phyloP scores from a whole-genome alignment of 1,284 basidiomycete genomes.

The Volvariella volvacea region DNA sequence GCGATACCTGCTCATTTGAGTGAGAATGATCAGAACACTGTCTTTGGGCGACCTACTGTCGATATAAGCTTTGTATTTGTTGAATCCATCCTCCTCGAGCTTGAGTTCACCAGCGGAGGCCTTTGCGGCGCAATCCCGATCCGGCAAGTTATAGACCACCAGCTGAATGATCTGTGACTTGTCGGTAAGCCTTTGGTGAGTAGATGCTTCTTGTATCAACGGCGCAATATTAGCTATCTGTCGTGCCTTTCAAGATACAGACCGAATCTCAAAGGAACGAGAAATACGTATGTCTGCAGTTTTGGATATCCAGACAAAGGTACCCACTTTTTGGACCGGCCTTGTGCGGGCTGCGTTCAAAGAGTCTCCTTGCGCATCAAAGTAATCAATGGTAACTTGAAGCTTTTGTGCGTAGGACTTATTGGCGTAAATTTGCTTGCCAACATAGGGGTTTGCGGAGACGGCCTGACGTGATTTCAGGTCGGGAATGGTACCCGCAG shows the following conservation, averaged over 20 bases:
- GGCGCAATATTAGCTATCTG: constrained; percentile 11
- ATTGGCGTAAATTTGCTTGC: constrained; percentile 11
- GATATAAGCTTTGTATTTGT: constrained; percentile 36
- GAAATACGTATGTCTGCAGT: constrained; percentile 6
- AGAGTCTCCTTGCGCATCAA: constrained; percentile 9
- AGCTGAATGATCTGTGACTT: constrained; percentile 16
- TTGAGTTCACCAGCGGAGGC: constrained; percentile 41
- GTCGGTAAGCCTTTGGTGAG: constrained; percentile 7
- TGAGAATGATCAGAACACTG: neutral
- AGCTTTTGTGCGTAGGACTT: constrained; percentile 14
- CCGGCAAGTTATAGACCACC: constrained; percentile 19
- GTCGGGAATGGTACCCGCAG: constrained; percentile 5
- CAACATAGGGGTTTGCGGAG: constrained; percentile 14
- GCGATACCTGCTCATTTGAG: constrained; percentile 17
- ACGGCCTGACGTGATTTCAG: neutral
- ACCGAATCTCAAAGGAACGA: neutral
- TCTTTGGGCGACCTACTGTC: constrained; percentile 17
- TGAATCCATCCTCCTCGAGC: constrained; percentile 31
- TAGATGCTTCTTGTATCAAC: constrained; percentile 10
- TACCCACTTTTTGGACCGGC: constrained; percentile 14
- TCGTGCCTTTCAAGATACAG: neutral
- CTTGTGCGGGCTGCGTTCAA: constrained; percentile 15
- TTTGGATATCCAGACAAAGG: constrained; percentile 15
- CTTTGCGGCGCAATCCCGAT: constrained; percentile 39
- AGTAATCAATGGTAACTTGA: constrained; percentile 15